Evolutionary conservation across 108 stramenopile species (phyloP).

Genomic region (Stephanodiscus minutulus): DNA sequence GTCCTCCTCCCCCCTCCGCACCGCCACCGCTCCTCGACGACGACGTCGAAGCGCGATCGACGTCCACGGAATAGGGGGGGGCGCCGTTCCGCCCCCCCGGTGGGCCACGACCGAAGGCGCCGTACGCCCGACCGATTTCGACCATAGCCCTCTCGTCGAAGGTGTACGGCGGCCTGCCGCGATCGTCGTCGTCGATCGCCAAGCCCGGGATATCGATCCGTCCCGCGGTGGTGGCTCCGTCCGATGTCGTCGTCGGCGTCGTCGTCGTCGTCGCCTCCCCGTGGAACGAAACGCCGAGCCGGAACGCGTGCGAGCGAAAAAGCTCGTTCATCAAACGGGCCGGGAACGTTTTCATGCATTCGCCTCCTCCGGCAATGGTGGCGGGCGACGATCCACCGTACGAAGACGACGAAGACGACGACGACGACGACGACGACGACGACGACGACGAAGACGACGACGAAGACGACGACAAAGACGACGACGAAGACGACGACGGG

Average conservation of each 20-base stretch:
- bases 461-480: constrained; percentile 48
- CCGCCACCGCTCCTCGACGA: neutral
- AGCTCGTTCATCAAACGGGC: constrained; percentile 92
- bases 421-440: constrained; percentile 36
- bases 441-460: constrained; percentile 36
- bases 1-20: neutral
- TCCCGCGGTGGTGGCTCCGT: no score
- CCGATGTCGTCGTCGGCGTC: neutral
- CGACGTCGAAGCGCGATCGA: neutral
- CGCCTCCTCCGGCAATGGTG: neutral
- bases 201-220: constrained; percentile 94
- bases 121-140: constrained; percentile 23
- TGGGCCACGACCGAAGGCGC: constrained; percentile 22
- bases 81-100: neutral
- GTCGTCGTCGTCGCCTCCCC: constrained; percentile 61
- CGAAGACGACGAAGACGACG: constrained; percentile 30
- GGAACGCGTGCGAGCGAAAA: constrained; percentile 90
- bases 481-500: no score
- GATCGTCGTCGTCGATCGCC: constrained; percentile 62
- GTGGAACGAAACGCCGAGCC: constrained; percentile 95
- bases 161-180: constrained; percentile 78
- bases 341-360: constrained; percentile 92
- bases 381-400: constrained; percentile 54
- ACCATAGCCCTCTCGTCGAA: constrained; percentile 71
- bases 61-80: neutral